A percentile compares a stretch with the other conserved stretches of the same genome.
Conservation (phyloP, 495 filamentous ascomycete genomes). For the Penicillium soppii region DNA sequence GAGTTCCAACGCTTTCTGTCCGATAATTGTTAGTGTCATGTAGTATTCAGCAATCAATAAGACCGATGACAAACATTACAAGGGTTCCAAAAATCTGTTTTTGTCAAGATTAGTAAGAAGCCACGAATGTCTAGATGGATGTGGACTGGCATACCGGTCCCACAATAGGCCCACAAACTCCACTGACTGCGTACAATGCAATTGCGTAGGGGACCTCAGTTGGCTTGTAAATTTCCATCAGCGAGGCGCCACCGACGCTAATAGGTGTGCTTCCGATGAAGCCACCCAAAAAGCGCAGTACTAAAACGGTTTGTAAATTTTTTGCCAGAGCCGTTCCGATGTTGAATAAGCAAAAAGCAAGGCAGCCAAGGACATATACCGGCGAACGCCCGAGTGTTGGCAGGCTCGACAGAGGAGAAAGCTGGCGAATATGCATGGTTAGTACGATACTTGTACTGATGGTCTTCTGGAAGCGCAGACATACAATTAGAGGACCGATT, state of each 20-base stretch:
- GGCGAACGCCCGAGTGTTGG: constrained; percentile 43
- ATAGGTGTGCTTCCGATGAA: constrained; percentile 46
- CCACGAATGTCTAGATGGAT: too few species aligned
- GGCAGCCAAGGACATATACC: constrained; percentile 42
- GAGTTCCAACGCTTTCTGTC: constrained; percentile 6
- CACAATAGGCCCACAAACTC: constrained; percentile 14
- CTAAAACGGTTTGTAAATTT: constrained; percentile 46
- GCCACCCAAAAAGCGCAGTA: constrained; percentile 48
- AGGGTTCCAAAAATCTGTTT: constrained; percentile 1
- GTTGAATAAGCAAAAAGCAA: constrained; percentile 47
- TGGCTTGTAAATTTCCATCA: constrained; percentile 8
- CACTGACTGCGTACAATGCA: constrained; percentile 14
- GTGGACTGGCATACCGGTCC: constrained; percentile 16
- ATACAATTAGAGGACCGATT: constrained; percentile 36
- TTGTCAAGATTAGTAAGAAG: too few species aligned
- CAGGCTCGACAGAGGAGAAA: constrained; percentile 43
- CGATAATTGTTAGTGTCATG: too few species aligned
- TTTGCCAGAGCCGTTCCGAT: constrained; percentile 41
- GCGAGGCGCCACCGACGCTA: constrained; percentile 23
- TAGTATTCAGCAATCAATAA: not conserved
- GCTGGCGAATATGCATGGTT: constrained; percentile 12
- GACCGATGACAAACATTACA: not conserved
- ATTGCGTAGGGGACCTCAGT: constrained; percentile 10
- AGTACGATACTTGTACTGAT: too few species aligned
- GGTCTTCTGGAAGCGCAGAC: not conserved